A percentile compares a stretch with the other conserved stretches of the same genome.
These are phyloP conservation scores for Alternaria ethzedia DNA, from an alignment of 2,329 filamentous ascomycete genomes.

Conservation along the genomic window DNA sequence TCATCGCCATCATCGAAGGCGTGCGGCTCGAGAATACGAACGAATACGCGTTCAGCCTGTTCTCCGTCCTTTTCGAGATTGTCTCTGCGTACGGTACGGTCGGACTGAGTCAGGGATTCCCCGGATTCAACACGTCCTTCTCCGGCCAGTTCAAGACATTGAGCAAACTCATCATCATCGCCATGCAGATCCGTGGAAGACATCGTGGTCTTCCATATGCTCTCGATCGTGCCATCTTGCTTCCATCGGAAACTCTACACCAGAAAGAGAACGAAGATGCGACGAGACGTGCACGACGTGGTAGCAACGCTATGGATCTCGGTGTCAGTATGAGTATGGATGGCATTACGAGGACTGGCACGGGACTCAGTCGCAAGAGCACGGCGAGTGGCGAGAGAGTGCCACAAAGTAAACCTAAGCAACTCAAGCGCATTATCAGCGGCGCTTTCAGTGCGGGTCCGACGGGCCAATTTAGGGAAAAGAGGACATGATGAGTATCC, in stretches of 20 bases:
- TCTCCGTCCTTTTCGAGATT: slow-evolving; percentile 53
- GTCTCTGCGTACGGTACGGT: slow-evolving; percentile 75
- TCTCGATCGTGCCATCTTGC: slow-evolving; percentile 71
- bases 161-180: slow-evolving; percentile 69
- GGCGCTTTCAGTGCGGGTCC: slow-evolving; percentile 34
- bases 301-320: slow-evolving; percentile 30
- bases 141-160: slow-evolving; percentile 79
- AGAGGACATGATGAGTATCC: slow-evolving; percentile 3
- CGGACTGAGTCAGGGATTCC: slow-evolving; percentile 85
- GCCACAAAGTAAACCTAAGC: slow-evolving; percentile 15
- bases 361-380: slow-evolving; percentile 25
- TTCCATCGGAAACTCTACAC: slow-evolving; percentile 70
- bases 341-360: slow-evolving; percentile 27
- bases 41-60: slow-evolving; percentile 59
- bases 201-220: slow-evolving; percentile 71
- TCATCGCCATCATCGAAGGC: slow-evolving; percentile 90
- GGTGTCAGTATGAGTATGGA: slow-evolving; percentile 6
- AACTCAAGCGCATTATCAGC: slow-evolving; percentile 28
- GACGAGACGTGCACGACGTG: slow-evolving; percentile 47
- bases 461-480: slow-evolving; percentile 15
- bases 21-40: slow-evolving; percentile 67
- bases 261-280: slow-evolving; percentile 64
- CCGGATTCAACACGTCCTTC: slow-evolving; percentile 77
- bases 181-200: slow-evolving; percentile 70
- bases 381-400: slow-evolving; percentile 17